phyloP scores from a whole-genome alignment of 139 green algal species.

The Spirogloea muscicola region DNA sequence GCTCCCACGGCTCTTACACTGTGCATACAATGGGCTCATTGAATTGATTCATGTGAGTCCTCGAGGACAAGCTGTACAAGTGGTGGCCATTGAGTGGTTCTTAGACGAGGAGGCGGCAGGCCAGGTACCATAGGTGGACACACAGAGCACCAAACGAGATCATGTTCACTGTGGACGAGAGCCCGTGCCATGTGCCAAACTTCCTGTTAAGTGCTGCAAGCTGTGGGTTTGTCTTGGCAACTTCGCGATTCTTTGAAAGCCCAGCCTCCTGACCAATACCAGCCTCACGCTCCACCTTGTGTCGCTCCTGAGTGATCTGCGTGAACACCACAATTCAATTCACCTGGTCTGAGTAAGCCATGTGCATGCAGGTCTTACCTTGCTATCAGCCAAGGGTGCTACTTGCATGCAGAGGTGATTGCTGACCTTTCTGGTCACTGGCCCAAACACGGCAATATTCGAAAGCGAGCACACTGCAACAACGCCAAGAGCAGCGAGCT shows the following conservation, averaged over 20 bases:
- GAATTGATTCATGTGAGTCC: too few species aligned
- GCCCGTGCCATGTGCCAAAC: constrained; percentile 36
- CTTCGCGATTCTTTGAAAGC: constrained; percentile 40
- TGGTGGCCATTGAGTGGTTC: too few species aligned
- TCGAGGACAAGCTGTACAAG: too few species aligned
- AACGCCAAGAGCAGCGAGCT: constrained; percentile 2
- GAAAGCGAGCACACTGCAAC: neutral
- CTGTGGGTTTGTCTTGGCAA: constrained; percentile 22
- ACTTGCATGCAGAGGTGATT: too few species aligned
- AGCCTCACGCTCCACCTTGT: constrained; percentile 25
- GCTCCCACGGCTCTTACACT: too few species aligned
- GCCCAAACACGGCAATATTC: constrained; percentile 33
- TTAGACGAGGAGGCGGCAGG: too few species aligned
- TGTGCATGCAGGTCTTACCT: too few species aligned
- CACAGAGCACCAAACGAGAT: constrained; percentile 8
- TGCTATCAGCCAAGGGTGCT: too few species aligned
- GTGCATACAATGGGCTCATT: too few species aligned
- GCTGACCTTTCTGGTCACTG: constrained; percentile 33
- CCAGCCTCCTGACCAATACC: constrained; percentile 34
- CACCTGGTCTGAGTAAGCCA: too few species aligned
- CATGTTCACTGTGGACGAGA: constrained; percentile 38
- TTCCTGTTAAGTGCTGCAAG: constrained; percentile 25
- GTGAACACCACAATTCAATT: too few species aligned
- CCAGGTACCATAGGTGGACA: constrained; percentile 38
- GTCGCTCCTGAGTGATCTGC: constrained; percentile 34